Evolutionary conservation across 1,284 basidiomycete species (phyloP).

Genomic region (Fomitopsis palustris): DNA sequence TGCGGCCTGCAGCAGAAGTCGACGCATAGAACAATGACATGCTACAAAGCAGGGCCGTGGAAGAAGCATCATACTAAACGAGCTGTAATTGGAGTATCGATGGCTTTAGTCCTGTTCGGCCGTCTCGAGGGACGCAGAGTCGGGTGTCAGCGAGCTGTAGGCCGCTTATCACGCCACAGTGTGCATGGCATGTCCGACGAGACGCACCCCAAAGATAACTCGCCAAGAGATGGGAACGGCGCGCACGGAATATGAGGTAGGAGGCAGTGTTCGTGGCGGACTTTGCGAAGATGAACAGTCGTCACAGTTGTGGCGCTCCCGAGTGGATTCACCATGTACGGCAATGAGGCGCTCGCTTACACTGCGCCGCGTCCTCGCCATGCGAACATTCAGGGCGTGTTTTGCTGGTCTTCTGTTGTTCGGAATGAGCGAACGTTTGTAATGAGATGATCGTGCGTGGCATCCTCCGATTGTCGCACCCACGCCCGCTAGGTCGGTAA

Average conservation of each 20-base stretch:
- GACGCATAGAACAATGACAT: not conserved
- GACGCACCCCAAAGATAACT: slow-evolving; percentile 1
- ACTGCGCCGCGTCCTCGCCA: not conserved
- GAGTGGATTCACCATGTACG: not conserved
- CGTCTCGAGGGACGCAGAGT: not conserved
- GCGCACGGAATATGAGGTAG: not conserved
- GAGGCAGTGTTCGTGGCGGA: not conserved
- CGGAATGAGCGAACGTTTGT: not conserved
- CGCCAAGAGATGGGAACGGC: not conserved
- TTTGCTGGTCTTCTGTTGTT: not conserved
- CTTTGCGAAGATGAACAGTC: not conserved
- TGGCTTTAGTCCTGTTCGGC: not conserved
- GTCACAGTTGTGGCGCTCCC: not conserved
- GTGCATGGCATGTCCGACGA: not conserved
- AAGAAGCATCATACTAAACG: not conserved
- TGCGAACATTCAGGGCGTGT: not conserved
- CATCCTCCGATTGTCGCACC: not conserved
- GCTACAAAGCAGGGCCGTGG: not conserved
- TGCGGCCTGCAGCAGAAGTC: not conserved
- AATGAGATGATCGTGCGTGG: not conserved
- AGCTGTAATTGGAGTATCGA: not conserved
- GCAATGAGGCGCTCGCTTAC: not conserved
- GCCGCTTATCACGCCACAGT: not conserved
- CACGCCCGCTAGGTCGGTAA: not conserved
- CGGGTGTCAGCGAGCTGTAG: not conserved